These are phyloP conservation scores for Aspergillus ibericus DNA, from an alignment of 2,329 filamentous ascomycete species.

Conservation along the genomic window DNA sequence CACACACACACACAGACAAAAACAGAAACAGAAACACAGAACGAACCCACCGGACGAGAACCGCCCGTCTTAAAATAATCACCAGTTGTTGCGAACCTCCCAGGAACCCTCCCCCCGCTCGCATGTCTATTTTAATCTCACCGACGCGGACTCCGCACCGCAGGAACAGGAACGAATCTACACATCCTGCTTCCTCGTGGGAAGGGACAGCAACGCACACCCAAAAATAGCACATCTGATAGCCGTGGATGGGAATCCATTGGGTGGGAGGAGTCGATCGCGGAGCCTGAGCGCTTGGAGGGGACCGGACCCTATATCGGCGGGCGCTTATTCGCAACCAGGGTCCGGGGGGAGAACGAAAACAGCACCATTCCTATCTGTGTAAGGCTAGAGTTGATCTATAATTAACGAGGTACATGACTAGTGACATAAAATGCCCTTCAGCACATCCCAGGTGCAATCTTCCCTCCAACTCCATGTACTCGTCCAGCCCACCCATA, in stretches of 20 bases:
- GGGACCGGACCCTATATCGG: background rate
- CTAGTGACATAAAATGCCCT: too few relatives aligned
- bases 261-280: background rate
- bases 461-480: too few relatives aligned
- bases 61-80: slow-evolving; percentile 1
- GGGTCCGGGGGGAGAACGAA: background rate
- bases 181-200: background rate
- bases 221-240: background rate
- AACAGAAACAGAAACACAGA: too few relatives aligned
- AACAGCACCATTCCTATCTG: background rate
- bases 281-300: slow-evolving; percentile 2
- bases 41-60: background rate
- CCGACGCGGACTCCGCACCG: background rate
- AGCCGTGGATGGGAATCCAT: background rate
- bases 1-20: background rate
- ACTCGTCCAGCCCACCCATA: too few relatives aligned
- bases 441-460: too few relatives aligned
- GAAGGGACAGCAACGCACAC: background rate
- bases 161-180: background rate
- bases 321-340: background rate
- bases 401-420: background rate
- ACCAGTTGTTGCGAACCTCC: background rate
- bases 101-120: background rate
- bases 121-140: slow-evolving; percentile 5
- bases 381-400: background rate